Percentiles rank a stretch among this genome's conserved stretches.
phyloP scores from a whole-genome alignment of 176 grass and related monocot genomes.

The Eragrostis nindensis region DNA sequence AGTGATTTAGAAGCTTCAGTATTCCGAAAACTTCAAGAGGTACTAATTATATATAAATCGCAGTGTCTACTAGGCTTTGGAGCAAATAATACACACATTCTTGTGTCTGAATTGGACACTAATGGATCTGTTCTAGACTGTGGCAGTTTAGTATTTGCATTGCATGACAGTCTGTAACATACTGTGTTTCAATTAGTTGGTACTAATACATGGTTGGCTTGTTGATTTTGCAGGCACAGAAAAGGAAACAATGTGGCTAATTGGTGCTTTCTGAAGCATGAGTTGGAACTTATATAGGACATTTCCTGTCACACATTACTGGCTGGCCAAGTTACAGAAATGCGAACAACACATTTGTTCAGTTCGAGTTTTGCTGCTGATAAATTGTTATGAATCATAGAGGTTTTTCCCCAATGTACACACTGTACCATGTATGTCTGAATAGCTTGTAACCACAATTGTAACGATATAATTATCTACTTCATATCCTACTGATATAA shows the following conservation, averaged over 20 bases:
- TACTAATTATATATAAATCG: constrained; percentile 1
- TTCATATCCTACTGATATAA: background rate
- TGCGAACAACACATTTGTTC: background rate
- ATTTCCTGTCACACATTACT: background rate
- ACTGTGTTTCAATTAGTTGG: background rate
- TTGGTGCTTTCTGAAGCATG: constrained; percentile 28
- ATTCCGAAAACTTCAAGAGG: constrained; percentile 90
- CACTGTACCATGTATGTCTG: constrained; percentile 2
- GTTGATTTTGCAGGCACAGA: constrained; percentile 55
- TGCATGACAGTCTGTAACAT: background rate
- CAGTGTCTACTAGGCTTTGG: background rate
- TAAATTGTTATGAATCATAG: background rate
- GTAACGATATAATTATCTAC: background rate
- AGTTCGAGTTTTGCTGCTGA: background rate
- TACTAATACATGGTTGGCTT: constrained; percentile 19
- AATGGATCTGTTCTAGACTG: background rate
- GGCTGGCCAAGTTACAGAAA: background rate
- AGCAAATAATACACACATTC: background rate
- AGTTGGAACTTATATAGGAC: background rate
- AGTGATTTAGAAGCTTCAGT: constrained; percentile 83
- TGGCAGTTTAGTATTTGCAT: background rate
- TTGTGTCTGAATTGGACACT: background rate
- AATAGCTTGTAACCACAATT: constrained; percentile 18
- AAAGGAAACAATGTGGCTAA: constrained; percentile 62
- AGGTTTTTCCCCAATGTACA: background rate